Evolutionary conservation across 2,329 filamentous ascomycete genomes (phyloP).

Genomic region (Stemphylium lycopersici): DNA sequence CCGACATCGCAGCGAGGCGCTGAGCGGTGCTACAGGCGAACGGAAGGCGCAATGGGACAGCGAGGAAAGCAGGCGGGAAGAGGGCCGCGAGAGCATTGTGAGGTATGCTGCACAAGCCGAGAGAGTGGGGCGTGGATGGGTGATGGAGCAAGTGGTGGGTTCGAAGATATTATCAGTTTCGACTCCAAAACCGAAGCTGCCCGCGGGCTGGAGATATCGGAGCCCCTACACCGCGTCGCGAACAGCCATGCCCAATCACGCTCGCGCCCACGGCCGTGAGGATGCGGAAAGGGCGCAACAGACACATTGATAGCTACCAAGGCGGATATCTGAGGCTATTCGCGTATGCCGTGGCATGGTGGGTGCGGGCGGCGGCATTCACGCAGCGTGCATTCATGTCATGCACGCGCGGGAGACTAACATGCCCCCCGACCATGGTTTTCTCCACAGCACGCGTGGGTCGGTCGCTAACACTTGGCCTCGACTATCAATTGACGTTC

Average conservation of each 20-base stretch:
- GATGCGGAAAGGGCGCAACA: constrained; percentile 28
- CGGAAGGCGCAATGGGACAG: constrained; percentile 36
- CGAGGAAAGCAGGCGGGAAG: constrained; percentile 43
- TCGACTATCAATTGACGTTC: constrained; percentile 10
- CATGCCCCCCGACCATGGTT: constrained; percentile 9
- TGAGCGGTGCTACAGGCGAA: constrained; percentile 42
- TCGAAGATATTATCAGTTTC: constrained; percentile 22
- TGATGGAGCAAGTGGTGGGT: constrained; percentile 15
- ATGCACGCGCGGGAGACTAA: constrained; percentile 21
- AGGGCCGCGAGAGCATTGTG: constrained; percentile 48
- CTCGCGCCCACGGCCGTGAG: constrained; percentile 1
- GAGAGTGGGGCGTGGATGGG: constrained; percentile 14
- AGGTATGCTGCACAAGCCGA: constrained; percentile 12
- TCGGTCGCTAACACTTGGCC: constrained; percentile 9
- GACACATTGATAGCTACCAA: constrained; percentile 7
- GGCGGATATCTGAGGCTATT: constrained; percentile 39
- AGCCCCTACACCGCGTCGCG: constrained; percentile 16
- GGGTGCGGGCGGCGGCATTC: constrained; percentile 8
- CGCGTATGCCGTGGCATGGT: constrained; percentile 14
- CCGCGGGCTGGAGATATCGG: constrained; percentile 23
- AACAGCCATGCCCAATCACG: constrained; percentile 27
- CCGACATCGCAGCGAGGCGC: constrained; percentile 54
- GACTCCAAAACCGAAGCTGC: constrained; percentile 34
- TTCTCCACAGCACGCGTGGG: constrained; percentile 28
- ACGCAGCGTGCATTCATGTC: constrained; percentile 17